A percentile compares a stretch with the other conserved stretches of the same genome.
These are phyloP conservation scores for Globisporangium echinulatum DNA, from an alignment of 352 stramenopile species.

Conservation along the genomic window DNA sequence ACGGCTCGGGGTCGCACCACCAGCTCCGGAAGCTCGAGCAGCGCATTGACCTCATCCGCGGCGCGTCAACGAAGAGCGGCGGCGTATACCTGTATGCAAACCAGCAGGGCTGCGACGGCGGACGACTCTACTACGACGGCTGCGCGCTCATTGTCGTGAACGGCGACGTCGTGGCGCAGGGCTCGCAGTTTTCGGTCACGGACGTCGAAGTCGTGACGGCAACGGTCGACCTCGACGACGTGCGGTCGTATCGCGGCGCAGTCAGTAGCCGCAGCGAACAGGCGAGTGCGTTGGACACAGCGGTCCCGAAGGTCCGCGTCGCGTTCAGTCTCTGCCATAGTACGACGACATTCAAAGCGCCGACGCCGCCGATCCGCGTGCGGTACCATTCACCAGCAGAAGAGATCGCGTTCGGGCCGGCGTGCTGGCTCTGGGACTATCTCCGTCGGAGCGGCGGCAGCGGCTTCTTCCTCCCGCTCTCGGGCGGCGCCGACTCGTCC, in stretches of 20 bases:
- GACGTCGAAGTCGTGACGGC: conserved; percentile 96
- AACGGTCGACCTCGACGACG: conserved; percentile 97
- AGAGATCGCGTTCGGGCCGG: conserved; percentile 95
- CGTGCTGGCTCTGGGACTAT: conserved; percentile 99
- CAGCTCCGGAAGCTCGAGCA: conserved; percentile 93
- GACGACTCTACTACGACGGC: conserved; percentile 96
- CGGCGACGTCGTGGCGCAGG: conserved; percentile 94
- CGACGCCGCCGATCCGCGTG: conserved; percentile 58
- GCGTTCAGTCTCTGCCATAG: conserved; percentile 69
- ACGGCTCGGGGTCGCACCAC: conserved; percentile 96
- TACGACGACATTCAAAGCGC: conserved; percentile 26
- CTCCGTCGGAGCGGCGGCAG: conserved; percentile 81
- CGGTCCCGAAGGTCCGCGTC: conserved; percentile 68
- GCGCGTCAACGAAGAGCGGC: conserved; percentile 92
- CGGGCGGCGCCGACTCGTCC: conserved; percentile 94
- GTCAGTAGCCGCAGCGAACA: conserved; percentile 94
- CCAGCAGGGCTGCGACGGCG: conserved; percentile 95
- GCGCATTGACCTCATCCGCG: conserved; percentile 88
- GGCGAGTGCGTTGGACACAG: conserved; percentile 67
- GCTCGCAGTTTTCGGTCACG: conserved; percentile 94
- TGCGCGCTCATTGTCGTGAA: conserved; percentile 97
- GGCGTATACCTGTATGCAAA: conserved; percentile 99
- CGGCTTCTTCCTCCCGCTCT: conserved; percentile 96
- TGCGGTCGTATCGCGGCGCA: conserved; percentile 92
- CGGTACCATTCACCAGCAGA: conserved; percentile 90